Evolutionary conservation across 768 basidiomycete species (phyloP), one percentile per base, ranked within the genome.

Genomic region (Pleurotus ostreatus): DNA sequence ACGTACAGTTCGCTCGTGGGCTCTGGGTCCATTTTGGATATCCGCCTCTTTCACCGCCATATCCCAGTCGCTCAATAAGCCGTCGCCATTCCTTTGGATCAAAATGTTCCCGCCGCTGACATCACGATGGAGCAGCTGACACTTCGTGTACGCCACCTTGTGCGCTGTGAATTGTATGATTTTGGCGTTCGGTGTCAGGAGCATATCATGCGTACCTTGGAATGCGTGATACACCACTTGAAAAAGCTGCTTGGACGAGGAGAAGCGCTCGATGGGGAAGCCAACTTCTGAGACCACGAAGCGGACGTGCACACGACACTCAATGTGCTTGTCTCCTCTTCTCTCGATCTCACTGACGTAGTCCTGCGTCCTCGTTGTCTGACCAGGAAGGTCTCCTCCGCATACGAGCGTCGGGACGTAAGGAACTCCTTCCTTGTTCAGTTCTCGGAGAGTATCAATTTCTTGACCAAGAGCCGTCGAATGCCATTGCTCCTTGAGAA

Each of bases 401-500:
- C 62, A 65, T 7, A 67, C 25, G 16, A 70, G 48, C 15, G 38
- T 45, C 1, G 71, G 68, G 30, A 74, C 57, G 18, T 67, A 34
- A 7, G 49, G 40, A 25, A 71, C 62, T 12, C 7, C 15, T 0
- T 52, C 18, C 15, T 56, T 22, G 4, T 20, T 49, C 25, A 16
- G 46, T 38, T 22, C 68, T 62, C 16, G n/a, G 16, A 49, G 30
- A 7, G 62, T 63, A 7, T 61, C 59, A 2, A 59, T 56, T 49
- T 71, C 70, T 5, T 48, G 39, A 5, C 39, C 37, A 15, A 49
- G 15, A 4, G 15, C 43, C 3, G 22, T 37, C 7, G 48, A 26
- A 4, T 67, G 58, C 70, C 70, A 71, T 2, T 43, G 58, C 37
- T 71, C 70, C 46, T 71, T 71, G 11, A 71, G 48, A 45, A 66